Conservation (phyloP, 1,284 basidiomycete genomes). For the Rhizopogon hawkerae region DNA sequence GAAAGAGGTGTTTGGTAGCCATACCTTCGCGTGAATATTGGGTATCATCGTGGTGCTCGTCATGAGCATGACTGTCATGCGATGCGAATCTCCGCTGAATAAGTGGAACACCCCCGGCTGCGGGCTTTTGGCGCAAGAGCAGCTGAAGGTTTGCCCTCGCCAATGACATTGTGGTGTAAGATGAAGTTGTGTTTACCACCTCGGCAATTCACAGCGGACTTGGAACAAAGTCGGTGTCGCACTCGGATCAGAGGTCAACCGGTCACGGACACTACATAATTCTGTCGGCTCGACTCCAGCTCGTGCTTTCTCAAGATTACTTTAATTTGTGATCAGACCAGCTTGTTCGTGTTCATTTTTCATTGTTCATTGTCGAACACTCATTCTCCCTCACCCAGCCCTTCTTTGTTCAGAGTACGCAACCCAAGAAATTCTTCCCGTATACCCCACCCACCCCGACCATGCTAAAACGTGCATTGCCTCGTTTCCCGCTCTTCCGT, state of each 20-base stretch:
- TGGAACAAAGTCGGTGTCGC: not conserved
- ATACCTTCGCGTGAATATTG: slow-evolving; percentile 54
- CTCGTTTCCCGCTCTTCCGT: slow-evolving; percentile 24
- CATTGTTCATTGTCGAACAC: not conserved
- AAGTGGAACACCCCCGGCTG: slow-evolving; percentile 11
- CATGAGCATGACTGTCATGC: slow-evolving; percentile 26
- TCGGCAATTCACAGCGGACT: slow-evolving; percentile 5
- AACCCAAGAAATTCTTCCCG: not conserved
- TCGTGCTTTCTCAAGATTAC: not conserved
- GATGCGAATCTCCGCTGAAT: slow-evolving; percentile 35
- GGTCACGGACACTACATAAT: not conserved
- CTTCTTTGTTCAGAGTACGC: not conserved
- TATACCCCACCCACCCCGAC: not conserved
- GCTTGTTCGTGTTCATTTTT: not conserved
- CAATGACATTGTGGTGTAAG: slow-evolving; percentile 25
- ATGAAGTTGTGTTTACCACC: not conserved
- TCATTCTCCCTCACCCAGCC: not conserved
- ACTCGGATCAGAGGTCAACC: not conserved
- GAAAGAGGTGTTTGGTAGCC: slow-evolving; percentile 11
- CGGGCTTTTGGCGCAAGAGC: slow-evolving; percentile 23
- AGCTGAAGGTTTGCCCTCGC: slow-evolving; percentile 28
- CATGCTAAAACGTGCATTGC: slow-evolving; percentile 22
- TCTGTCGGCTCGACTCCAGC: too few relatives aligned
- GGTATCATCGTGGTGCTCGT: slow-evolving; percentile 31
- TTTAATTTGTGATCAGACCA: not conserved